These are phyloP conservation scores for Meripilus lineatus DNA, from an alignment of 1,284 basidiomycete genomes.

Conservation along the genomic window DNA sequence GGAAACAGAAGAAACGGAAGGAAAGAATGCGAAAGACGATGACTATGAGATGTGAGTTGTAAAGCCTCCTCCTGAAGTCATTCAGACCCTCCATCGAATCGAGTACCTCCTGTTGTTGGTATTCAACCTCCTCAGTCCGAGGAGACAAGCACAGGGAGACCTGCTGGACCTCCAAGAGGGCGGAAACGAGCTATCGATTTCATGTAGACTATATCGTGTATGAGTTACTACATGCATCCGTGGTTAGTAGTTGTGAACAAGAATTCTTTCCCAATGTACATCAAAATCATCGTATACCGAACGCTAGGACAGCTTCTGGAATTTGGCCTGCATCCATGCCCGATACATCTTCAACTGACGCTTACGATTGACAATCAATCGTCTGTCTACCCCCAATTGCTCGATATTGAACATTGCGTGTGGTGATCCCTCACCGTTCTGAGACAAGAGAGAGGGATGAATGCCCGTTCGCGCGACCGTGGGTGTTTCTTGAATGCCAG, in stretches of 20 bases:
- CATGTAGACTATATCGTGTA: constrained; percentile 36
- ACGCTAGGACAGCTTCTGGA: too few relatives aligned
- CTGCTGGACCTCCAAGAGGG: constrained; percentile 30
- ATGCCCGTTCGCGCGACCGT: constrained; percentile 3
- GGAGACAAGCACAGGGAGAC: constrained; percentile 2
- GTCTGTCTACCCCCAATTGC: constrained; percentile 82
- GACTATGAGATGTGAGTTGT: constrained; percentile 61
- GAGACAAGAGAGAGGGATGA: constrained; percentile 15
- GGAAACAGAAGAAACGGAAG: constrained; percentile 28
- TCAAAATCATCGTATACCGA: too few relatives aligned
- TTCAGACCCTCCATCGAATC: constrained; percentile 25
- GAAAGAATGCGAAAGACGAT: constrained; percentile 34
- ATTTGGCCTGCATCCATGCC: constrained; percentile 92
- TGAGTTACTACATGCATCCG: too few relatives aligned
- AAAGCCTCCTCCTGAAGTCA: constrained; percentile 45
- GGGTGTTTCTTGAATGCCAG: not conserved
- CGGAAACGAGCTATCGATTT: constrained; percentile 68
- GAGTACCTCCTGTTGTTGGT: constrained; percentile 8
- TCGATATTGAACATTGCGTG: constrained; percentile 64
- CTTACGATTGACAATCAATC: constrained; percentile 90
- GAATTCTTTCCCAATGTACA: too few relatives aligned
- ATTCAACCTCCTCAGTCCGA: constrained; percentile 17
- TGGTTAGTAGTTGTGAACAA: too few relatives aligned
- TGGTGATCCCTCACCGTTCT: constrained; percentile 3
- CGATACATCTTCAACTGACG: constrained; percentile 93